phyloP scores from a whole-genome alignment of 257 asterid genomes.

The Mitragyna speciosa region DNA sequence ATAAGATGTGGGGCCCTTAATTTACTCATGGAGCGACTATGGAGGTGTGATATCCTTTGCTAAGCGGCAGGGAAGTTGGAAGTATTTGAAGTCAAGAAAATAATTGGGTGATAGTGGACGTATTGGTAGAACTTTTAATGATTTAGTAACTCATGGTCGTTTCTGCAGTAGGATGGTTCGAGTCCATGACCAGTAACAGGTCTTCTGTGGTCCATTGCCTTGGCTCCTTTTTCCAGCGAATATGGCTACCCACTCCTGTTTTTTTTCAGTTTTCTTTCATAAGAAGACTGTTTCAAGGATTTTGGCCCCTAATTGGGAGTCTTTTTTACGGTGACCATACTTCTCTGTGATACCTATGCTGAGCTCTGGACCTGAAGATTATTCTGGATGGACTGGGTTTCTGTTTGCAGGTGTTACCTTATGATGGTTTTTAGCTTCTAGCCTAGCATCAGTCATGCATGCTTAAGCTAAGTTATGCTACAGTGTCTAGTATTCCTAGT shows the following conservation, averaged over 20 bases:
- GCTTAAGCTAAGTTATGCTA: slow-evolving; percentile 25
- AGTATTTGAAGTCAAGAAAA: neutral
- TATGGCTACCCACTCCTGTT: slow-evolving; percentile 37
- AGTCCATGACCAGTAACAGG: slow-evolving; percentile 38
- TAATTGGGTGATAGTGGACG: slow-evolving; percentile 11
- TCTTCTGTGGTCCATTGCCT: slow-evolving; percentile 36
- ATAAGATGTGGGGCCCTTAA: slow-evolving; percentile 42
- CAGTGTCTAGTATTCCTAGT: neutral
- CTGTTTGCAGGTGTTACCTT: slow-evolving; percentile 15
- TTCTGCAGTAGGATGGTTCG: slow-evolving; percentile 44
- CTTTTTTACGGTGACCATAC: slow-evolving; percentile 36
- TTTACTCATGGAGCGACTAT: slow-evolving; percentile 57
- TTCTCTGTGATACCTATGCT: slow-evolving; percentile 38
- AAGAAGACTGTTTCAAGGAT: slow-evolving; percentile 54
- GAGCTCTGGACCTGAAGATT: slow-evolving; percentile 41
- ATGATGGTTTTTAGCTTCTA: slow-evolving; percentile 41
- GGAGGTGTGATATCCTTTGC: slow-evolving; percentile 85
- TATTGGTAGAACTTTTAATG: slow-evolving; percentile 20
- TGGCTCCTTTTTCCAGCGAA: slow-evolving; percentile 53
- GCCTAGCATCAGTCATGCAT: slow-evolving; percentile 15
- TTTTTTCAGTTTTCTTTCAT: slow-evolving; percentile 50
- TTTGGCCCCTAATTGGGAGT: slow-evolving; percentile 30
- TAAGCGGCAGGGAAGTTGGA: slow-evolving; percentile 21
- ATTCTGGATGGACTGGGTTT: slow-evolving; percentile 28
- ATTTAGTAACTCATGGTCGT: slow-evolving; percentile 23